Conservation (phyloP, 2,329 filamentous ascomycete species). For the Lachnellula hyalina region DNA sequence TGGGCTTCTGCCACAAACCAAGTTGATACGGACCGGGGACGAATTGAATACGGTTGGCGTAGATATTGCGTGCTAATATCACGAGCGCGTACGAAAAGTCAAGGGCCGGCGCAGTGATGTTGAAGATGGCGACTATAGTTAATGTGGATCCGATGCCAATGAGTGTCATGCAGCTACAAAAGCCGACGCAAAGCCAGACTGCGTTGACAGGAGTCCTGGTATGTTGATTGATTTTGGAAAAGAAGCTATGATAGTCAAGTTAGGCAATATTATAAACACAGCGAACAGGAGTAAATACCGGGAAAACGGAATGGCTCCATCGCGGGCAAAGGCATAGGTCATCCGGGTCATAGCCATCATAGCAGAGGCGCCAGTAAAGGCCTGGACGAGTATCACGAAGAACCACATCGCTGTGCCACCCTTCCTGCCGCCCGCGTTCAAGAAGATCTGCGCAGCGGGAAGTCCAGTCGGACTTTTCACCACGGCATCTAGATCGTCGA, state of each 20-base stretch:
- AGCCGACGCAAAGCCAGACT: constrained; percentile 58
- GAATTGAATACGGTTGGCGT: constrained; percentile 21
- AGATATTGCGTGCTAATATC: constrained; percentile 43
- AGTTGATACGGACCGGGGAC: constrained; percentile 49
- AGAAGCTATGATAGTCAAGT: constrained; percentile 35
- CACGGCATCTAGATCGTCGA: constrained; percentile 52
- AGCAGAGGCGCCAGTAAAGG: constrained; percentile 59
- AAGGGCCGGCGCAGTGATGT: constrained; percentile 46
- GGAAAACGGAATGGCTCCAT: constrained; percentile 56
- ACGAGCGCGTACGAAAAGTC: constrained; percentile 54
- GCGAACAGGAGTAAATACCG: constrained; percentile 33
- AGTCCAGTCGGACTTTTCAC: constrained; percentile 53
- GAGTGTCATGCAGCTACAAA: constrained; percentile 46
- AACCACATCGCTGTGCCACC: constrained; percentile 58
- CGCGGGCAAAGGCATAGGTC: constrained; percentile 56
- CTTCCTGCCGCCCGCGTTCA: constrained; percentile 52
- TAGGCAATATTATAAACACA: not conserved
- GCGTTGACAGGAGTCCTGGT: constrained; percentile 57
- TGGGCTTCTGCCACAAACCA: constrained; percentile 47
- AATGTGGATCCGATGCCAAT: constrained; percentile 46
- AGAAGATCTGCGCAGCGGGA: constrained; percentile 53
- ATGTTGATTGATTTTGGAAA: constrained; percentile 45
- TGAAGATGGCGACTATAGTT: constrained; percentile 49
- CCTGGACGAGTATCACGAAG: constrained; percentile 57
- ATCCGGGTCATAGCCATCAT: constrained; percentile 60